Conservation (phyloP, 495 filamentous ascomycete genomes). For the Xylaria acuta region DNA sequence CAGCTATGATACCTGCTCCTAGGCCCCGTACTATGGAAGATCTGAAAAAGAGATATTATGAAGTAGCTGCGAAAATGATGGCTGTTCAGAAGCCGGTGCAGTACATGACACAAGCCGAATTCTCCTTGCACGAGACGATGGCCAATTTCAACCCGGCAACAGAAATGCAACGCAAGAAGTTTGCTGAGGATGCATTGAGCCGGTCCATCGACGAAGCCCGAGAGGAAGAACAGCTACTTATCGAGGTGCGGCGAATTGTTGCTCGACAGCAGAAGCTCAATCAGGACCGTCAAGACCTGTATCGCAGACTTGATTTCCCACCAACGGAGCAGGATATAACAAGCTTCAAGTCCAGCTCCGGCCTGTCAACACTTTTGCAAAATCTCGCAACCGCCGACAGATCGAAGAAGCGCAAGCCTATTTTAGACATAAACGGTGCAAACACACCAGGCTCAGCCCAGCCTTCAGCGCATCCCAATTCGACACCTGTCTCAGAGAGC, state of each 20-base stretch:
- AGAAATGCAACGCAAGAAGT: slow-evolving; percentile 80
- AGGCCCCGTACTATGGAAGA: slow-evolving; percentile 79
- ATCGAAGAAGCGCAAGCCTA: slow-evolving; percentile 74
- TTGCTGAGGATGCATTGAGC: slow-evolving; percentile 77
- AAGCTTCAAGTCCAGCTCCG: slow-evolving; percentile 79
- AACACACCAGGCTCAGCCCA: slow-evolving; percentile 52
- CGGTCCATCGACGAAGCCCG: slow-evolving; percentile 85
- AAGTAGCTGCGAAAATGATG: slow-evolving; percentile 83
- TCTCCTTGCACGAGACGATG: slow-evolving; percentile 80
- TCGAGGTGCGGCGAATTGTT: slow-evolving; percentile 89
- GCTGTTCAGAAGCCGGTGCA: slow-evolving; percentile 79
- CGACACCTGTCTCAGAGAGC: slow-evolving; percentile 44
- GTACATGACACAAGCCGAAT: slow-evolving; percentile 85
- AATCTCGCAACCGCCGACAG: slow-evolving; percentile 81
- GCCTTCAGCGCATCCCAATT: slow-evolving; percentile 40
- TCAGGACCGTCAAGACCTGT: slow-evolving; percentile 88
- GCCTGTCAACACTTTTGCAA: slow-evolving; percentile 78
- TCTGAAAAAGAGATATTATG: slow-evolving; percentile 89
- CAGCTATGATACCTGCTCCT: slow-evolving; percentile 53
- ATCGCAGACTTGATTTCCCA: slow-evolving; percentile 81
- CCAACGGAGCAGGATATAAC: slow-evolving; percentile 69
- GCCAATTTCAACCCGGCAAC: slow-evolving; percentile 79
- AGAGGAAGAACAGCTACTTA: slow-evolving; percentile 86
- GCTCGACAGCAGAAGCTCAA: slow-evolving; percentile 80
- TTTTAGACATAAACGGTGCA: slow-evolving; percentile 64